These are phyloP conservation scores for Gillenia trifoliata DNA, from an alignment of 306 rosid genomes.

Conservation along the genomic window DNA sequence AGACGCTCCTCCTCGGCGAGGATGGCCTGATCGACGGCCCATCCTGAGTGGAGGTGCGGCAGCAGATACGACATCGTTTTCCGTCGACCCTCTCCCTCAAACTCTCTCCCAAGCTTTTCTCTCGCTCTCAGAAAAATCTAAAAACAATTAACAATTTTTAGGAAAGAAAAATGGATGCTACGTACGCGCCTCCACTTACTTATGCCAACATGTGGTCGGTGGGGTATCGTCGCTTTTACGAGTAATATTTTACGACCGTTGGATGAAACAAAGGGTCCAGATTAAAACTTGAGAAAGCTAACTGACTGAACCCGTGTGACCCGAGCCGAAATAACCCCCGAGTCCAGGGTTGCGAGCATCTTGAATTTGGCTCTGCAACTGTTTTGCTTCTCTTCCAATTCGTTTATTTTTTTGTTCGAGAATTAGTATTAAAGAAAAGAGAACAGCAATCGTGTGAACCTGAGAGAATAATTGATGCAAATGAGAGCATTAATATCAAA, in stretches of 20 bases:
- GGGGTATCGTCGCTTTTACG: neutral
- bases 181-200: neutral
- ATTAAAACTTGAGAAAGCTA: neutral
- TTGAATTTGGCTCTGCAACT: neutral
- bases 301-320: neutral
- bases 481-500: no score
- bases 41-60: constrained; percentile 75
- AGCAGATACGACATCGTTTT: constrained; percentile 30
- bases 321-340: neutral
- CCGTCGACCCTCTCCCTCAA: neutral
- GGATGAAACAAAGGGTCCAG: neutral
- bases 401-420: no score
- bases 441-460: neutral
- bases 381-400: neutral
- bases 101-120: neutral
- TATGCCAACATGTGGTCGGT: neutral
- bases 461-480: neutral
- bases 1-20: constrained; percentile 84
- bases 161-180: no score
- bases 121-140: neutral
- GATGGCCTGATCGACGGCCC: constrained; percentile 74
- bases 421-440: neutral
- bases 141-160: neutral
- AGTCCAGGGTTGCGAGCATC: neutral
- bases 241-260: neutral